These are phyloP conservation scores for Margaritispora aquatica DNA, from an alignment of 495 filamentous ascomycete species.

Conservation along the genomic window DNA sequence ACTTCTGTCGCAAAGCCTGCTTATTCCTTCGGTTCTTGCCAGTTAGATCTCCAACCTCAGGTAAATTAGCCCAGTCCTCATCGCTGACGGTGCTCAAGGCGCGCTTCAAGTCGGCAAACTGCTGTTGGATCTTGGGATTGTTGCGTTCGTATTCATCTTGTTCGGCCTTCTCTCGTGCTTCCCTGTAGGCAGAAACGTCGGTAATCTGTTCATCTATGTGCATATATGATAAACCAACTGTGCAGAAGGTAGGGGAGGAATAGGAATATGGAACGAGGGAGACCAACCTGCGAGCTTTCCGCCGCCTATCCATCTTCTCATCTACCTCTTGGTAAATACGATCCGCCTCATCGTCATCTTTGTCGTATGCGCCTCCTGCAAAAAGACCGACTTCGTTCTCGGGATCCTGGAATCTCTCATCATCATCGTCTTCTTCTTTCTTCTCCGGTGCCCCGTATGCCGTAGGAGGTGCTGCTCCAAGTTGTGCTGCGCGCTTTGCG, in stretches of 20 bases:
- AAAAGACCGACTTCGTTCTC: conserved; percentile 97
- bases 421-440: conserved; percentile 71
- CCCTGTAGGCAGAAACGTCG: conserved; percentile 78
- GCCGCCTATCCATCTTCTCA: conserved; percentile 88
- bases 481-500: conserved; percentile 78
- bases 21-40: conserved; percentile 84
- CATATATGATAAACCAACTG: conserved; percentile 61
- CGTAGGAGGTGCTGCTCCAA: conserved; percentile 74
- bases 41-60: conserved; percentile 93
- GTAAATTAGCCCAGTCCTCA: conserved; percentile 93
- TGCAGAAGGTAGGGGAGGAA: conserved; percentile 25
- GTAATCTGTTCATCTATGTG: conserved; percentile 74
- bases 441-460: conserved; percentile 74
- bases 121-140: conserved; percentile 97
- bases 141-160: conserved; percentile 90
- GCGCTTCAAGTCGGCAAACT: conserved; percentile 94
- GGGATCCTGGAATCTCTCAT: conserved; percentile 89
- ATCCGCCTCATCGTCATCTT: conserved; percentile 96
- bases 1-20: conserved; percentile 74
- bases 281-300: conserved; percentile 87
- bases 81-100: conserved; percentile 82
- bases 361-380: conserved; percentile 86
- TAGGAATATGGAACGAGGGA: conserved; percentile 18
- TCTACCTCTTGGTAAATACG: conserved; percentile 92
- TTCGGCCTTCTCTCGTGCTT: conserved; percentile 89